A percentile compares a stretch with the other conserved stretches of the same genome.
Conservation (phyloP, 306 rosid genomes). For the Sphenostylis stenocarpa region DNA sequence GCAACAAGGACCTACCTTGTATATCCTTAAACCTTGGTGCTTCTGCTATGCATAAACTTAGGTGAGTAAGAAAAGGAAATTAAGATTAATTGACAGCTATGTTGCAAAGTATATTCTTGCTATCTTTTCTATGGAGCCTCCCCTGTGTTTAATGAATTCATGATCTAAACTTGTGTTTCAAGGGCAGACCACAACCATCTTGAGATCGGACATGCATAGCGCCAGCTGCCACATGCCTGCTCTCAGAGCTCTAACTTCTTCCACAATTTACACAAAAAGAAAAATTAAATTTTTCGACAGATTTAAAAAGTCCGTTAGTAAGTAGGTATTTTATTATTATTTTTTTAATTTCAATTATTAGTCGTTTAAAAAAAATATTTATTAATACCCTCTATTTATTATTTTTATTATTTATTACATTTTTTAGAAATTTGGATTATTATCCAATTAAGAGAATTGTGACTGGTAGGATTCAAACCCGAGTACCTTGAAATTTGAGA, state of each 20-base stretch:
- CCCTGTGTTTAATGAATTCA: background rate
- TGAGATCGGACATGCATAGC: slow-evolving; percentile 98
- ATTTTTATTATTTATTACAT: no score
- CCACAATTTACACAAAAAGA: no score
- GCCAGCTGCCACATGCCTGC: slow-evolving; percentile 76
- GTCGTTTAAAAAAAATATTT: no score
- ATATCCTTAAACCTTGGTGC: slow-evolving; percentile 74
- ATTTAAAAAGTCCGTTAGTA: no score
- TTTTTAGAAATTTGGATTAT: no score
- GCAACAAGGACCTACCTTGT: slow-evolving; percentile 75
- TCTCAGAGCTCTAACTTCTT: slow-evolving; percentile 74
- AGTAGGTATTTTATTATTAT: no score
- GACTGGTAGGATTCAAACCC: no score
- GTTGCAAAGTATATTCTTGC: background rate
- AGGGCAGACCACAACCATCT: slow-evolving; percentile 88
- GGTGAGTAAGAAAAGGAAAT: slow-evolving; percentile 54
- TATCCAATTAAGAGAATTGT: no score
- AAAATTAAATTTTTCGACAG: no score
- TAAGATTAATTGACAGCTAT: background rate
- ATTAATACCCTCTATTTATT: no score
- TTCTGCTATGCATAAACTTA: slow-evolving; percentile 89
- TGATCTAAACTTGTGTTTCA: slow-evolving; percentile 28
- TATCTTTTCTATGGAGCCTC: background rate
- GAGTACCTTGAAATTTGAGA: no score
- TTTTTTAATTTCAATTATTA: no score